These are phyloP conservation scores for Colletotrichum sublineola DNA, from an alignment of 2,329 filamentous ascomycete genomes.

Conservation along the genomic window DNA sequence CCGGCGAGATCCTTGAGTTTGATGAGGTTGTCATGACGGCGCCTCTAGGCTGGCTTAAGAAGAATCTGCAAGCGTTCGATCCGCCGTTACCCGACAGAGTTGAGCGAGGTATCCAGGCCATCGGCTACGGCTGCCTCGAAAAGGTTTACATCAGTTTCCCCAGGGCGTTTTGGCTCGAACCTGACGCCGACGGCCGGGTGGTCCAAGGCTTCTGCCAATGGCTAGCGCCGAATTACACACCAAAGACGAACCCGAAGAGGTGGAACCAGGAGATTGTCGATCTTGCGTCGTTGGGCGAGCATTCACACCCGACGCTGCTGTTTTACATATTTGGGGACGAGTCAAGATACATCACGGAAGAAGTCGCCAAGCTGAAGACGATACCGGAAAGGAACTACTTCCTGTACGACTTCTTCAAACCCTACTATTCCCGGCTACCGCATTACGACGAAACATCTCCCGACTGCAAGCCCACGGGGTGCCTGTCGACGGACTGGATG, in stretches of 20 bases:
- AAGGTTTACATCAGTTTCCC: slow-evolving; percentile 81
- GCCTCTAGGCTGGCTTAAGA: slow-evolving; percentile 78
- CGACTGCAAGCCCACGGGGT: slow-evolving; percentile 72
- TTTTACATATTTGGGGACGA: slow-evolving; percentile 83
- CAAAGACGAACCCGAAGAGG: slow-evolving; percentile 68
- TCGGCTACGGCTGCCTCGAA: slow-evolving; percentile 79
- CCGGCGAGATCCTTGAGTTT: slow-evolving; percentile 64
- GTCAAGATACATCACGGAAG: slow-evolving; percentile 65
- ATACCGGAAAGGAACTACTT: slow-evolving; percentile 64
- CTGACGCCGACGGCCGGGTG: slow-evolving; percentile 56
- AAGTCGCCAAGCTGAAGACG: slow-evolving; percentile 56
- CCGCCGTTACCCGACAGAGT: slow-evolving; percentile 70
- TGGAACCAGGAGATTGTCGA: slow-evolving; percentile 87
- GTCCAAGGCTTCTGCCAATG: slow-evolving; percentile 81
- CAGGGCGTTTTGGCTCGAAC: slow-evolving; percentile 76
- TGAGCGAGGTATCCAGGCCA: slow-evolving; percentile 71
- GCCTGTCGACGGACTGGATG: slow-evolving; percentile 82
- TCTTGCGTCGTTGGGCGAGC: slow-evolving; percentile 74
- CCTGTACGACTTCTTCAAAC: slow-evolving; percentile 77
- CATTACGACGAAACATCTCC: slow-evolving; percentile 68
- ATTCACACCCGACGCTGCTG: slow-evolving; percentile 83
- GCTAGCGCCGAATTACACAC: slow-evolving; percentile 77
- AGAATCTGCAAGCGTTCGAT: slow-evolving; percentile 68
- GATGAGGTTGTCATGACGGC: slow-evolving; percentile 78
- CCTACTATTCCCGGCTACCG: slow-evolving; percentile 83